Conservation (phyloP, 768 basidiomycete species). For the Lactarius vividus region DNA sequence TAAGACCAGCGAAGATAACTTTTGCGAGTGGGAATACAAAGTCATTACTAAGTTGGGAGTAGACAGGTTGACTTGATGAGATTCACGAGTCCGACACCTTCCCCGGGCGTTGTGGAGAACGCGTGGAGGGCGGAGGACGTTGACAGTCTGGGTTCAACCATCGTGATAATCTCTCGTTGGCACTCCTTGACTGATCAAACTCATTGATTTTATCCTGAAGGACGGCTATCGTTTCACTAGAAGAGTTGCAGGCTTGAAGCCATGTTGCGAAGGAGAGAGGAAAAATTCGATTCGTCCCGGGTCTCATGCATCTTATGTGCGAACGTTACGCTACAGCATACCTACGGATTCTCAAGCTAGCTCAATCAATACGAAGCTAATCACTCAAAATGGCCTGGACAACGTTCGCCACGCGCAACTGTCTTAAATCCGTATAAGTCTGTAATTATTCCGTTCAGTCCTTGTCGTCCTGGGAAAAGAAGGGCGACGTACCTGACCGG, state of each 20-base stretch:
- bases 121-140: neutral
- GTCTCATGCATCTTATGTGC: too few relatives aligned
- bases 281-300: too few relatives aligned
- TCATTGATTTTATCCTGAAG: neutral
- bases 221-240: neutral
- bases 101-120: neutral
- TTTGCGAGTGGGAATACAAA: too few relatives aligned
- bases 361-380: conserved; percentile 32
- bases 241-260: neutral
- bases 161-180: neutral
- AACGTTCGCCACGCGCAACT: conserved; percentile 87
- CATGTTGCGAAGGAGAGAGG: too few relatives aligned
- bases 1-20: too few relatives aligned
- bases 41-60: neutral
- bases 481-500: conserved; percentile 73
- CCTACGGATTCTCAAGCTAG: too few relatives aligned
- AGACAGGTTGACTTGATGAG: too few relatives aligned
- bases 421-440: conserved; percentile 96
- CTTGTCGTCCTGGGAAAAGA: neutral
- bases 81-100: too few relatives aligned
- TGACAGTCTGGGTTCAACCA: neutral
- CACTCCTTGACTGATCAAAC: neutral
- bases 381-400: conserved; percentile 89
- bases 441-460: conserved; percentile 34
- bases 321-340: too few relatives aligned